phyloP scores from a whole-genome alignment of 1,284 basidiomycete genomes.

The Puccinia horiana region DNA sequence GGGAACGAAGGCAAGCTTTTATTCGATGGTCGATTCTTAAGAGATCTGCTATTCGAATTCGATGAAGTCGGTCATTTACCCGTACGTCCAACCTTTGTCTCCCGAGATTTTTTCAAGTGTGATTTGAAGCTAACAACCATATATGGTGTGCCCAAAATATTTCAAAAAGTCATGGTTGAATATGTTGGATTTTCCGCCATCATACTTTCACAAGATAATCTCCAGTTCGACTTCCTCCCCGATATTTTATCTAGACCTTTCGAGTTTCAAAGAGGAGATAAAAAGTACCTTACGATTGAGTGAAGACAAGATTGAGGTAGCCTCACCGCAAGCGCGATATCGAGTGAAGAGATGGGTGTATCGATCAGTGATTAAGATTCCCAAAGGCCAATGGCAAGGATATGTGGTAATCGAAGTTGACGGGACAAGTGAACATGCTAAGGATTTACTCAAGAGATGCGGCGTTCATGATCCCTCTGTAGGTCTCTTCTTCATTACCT shows the following conservation, averaged over 20 bases:
- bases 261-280: constrained; percentile 54
- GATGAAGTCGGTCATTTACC: constrained; percentile 60
- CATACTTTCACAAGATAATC: constrained; percentile 60
- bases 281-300: constrained; percentile 57
- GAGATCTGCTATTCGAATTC: constrained; percentile 57
- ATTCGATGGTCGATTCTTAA: constrained; percentile 58
- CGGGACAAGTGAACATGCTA: constrained; percentile 55
- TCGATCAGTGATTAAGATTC: constrained; percentile 56
- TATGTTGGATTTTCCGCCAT: constrained; percentile 57
- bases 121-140: too few species aligned
- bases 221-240: constrained; percentile 53
- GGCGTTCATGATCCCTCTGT: background rate
- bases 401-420: constrained; percentile 54
- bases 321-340: constrained; percentile 58
- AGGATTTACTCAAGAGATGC: constrained; percentile 51
- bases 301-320: constrained; percentile 58
- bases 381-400: constrained; percentile 52
- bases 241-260: constrained; percentile 41
- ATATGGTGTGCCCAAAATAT: background rate
- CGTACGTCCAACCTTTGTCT: constrained; percentile 21
- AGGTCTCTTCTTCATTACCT: background rate
- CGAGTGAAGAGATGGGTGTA: constrained; percentile 60
- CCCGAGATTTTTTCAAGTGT: background rate
- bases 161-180: constrained; percentile 57
- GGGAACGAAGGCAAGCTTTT: constrained; percentile 56